Base-by-base conservation (phyloP, 2,329 filamentous ascomycete genomes). In the Aspergillus cejpii region DNA sequence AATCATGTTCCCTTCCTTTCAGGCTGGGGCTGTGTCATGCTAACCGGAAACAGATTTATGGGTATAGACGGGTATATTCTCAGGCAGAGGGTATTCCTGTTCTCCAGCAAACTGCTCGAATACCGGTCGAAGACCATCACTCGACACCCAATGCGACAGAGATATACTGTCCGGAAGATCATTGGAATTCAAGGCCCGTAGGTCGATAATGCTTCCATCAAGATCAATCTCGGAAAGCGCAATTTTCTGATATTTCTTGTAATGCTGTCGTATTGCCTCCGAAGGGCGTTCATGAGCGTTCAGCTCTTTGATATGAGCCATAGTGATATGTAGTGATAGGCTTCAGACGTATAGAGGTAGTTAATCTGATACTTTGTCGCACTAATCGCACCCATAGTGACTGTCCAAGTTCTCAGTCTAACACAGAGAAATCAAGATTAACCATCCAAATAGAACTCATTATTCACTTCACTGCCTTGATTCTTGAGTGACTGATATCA, bases 271-370 rank as follows among this genome's bases (percentile, higher is more conserved):
- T 53, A 96, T 73, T 39, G 73, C 66, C 10, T 82, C 79, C 2
- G 89, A 86, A 1, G 89, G 87, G 56, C 83, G 81, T 64, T 88
- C 81, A 63, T 91, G 80, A 21, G 89, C 83, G 66, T 94, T 85
- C 2, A 90, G 71, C 28, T 54, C 54, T 49, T 63, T 59, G 34
- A 67, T 66, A 27, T 57, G 62, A 28, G 60, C 57, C 64, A 67
- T 65, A 28, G 21, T 39, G 44, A 24, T 36, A 26, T 41, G 23
- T 20, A 31, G 14, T 8, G 31, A 34, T 34, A 34, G 17, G 31
- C 31, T 34, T 34, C 17, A 20, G 15, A 34, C 11, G 31, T 34
- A 34, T 34, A 20, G 14, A 34, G 2, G 31, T 14, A 34, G 31
- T 20, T 17, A 20, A 34, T 34, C 11, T 8, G 23, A 24, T 24